Base-by-base conservation (phyloP, 2,329 filamentous ascomycete species). In the Bipolaris bicolor region DNA sequence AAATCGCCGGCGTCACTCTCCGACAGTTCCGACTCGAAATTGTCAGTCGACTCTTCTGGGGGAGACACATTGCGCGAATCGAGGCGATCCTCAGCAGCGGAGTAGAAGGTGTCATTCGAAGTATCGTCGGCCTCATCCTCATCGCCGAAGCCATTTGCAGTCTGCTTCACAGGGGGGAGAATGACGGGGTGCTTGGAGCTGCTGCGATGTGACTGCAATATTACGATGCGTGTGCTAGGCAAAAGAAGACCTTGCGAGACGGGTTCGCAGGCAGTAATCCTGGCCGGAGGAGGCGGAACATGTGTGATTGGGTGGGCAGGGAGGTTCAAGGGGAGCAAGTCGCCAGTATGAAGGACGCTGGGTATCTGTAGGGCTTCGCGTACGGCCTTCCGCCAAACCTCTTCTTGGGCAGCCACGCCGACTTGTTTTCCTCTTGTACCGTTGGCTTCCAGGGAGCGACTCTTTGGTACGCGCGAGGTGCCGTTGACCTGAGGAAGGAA, bases 201-300 rank as follows among this genome's bases (percentile, higher is more conserved):
- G 81, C 72, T 63, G 41, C 69, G 72, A 56, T 86, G 84, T 81
- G 82, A 65, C 82, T 85, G 84, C 46, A 90, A 88, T 20, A 98
- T 82, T 22, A 99, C 88, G 55, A 99, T 91, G 68, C 90, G 92
- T 15, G 93, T 99, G 11, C 81, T 84, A 0, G 91, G 83, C 7
- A 88, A 84, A 45, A 99, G 75, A 5, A 95, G 76, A 7, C 95
- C 95, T 76, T 99, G 95, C 5, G 91, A 87, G 15, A 98, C 92
- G 7, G 95, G 95, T 74, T 99, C 95, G 73, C 93, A 98, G n/a
- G 96, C 86, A 46, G 91, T 88, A 59, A 98, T 90, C 77, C 90
- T 92, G 40, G 91, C 95, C 0, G 93, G 92, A 40, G 91, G 91
- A 13, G 92, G 86, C 22, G 91, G 87, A 16, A 90, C 86, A 76